Conservation (phyloP, 306 rosid species). For the Rosa chinensis region DNA sequence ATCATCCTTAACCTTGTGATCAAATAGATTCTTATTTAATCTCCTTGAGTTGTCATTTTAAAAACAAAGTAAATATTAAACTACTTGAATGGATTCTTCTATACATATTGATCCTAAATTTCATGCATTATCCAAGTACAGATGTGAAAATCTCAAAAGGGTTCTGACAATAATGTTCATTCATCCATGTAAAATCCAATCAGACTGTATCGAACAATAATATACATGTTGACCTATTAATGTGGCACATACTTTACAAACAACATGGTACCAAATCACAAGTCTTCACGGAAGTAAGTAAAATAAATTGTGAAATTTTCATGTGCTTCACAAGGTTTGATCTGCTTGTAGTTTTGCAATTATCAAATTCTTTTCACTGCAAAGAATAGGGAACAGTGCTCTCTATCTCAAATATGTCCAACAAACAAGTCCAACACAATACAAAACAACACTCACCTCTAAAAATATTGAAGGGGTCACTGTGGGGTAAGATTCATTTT, state of each 20-base stretch:
- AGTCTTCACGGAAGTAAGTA: constrained; percentile 45
- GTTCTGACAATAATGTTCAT: constrained; percentile 1
- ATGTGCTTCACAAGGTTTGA: constrained; percentile 37
- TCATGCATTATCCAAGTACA: background rate
- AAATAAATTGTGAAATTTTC: constrained; percentile 23
- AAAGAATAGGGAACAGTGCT: constrained; percentile 52
- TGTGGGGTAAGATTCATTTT: constrained; percentile 33
- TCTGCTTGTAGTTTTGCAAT: constrained; percentile 77
- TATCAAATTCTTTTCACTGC: constrained; percentile 55
- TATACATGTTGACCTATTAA: constrained; percentile 46
- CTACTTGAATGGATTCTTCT: background rate
- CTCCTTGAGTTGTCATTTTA: constrained; percentile 18
- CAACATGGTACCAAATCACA: constrained; percentile 58
- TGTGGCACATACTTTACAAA: constrained; percentile 60
- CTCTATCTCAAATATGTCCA: constrained; percentile 47
- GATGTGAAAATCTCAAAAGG: background rate
- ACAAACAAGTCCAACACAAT: constrained; percentile 68
- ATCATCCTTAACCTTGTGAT: constrained; percentile 20
- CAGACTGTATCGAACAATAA: background rate
- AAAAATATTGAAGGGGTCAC: constrained; percentile 8
- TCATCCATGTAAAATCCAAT: constrained; percentile 5
- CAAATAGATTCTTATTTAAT: constrained; percentile 19
- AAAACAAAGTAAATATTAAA: constrained; percentile 23
- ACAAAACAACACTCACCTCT: constrained; percentile 59
- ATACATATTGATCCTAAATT: constrained; percentile 1